Percentiles rank a stretch among this genome's conserved stretches.
Conservation (phyloP, 2,329 filamentous ascomycete genomes). For the Drechslerella coelobrocha region DNA sequence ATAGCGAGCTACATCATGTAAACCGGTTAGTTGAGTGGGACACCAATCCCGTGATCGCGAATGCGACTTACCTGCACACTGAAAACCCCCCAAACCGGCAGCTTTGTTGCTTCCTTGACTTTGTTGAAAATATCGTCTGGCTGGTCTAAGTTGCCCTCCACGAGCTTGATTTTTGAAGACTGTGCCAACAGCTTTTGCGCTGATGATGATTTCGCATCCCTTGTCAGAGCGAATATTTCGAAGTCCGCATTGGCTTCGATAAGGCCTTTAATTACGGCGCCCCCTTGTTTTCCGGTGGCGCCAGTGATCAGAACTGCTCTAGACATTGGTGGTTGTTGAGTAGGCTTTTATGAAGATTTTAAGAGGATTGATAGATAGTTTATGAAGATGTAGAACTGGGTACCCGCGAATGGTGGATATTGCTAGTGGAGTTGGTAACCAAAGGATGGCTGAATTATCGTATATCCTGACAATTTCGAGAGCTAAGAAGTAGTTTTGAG, state of each 20-base stretch:
- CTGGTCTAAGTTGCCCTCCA: conserved; percentile 67
- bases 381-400: not conserved
- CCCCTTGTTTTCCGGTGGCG: conserved; percentile 63
- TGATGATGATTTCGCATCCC: conserved; percentile 63
- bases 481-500: no score
- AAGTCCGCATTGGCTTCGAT: conserved; percentile 58
- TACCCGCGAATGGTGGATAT: not conserved
- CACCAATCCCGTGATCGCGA: not conserved
- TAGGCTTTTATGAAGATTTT: not conserved
- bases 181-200: conserved; percentile 62
- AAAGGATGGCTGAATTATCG: not conserved
- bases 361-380: not conserved
- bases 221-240: conserved; percentile 68
- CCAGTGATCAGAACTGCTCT: conserved; percentile 60
- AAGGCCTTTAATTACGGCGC: conserved; percentile 60
- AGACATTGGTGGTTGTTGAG: conserved; percentile 14
- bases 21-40: conserved; percentile 1
- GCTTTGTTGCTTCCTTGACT: conserved; percentile 57
- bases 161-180: conserved; percentile 63
- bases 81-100: conserved; percentile 67
- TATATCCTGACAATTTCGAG: no score
- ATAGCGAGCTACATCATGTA: conserved; percentile 6
- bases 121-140: conserved; percentile 62
- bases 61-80: conserved; percentile 64
- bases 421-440: no score